Evolutionary conservation across 345 rosid genomes (phyloP), one percentile per base, ranked within the genome.

Genomic region (Ailanthus altissimus): DNA sequence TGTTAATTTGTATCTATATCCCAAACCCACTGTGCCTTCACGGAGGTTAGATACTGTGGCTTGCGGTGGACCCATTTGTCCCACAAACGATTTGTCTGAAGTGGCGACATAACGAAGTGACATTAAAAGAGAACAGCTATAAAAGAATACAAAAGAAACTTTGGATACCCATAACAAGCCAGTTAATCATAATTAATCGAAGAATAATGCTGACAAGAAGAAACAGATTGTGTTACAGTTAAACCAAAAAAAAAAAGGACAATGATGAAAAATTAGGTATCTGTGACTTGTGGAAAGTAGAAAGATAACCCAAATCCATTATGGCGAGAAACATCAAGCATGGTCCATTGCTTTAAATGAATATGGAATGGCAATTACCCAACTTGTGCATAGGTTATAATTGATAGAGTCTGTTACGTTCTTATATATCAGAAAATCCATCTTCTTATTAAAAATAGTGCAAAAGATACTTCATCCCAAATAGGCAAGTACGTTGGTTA

Each of bases 131-230:
- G 56, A 71, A 23, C 11, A 71, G 64, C 38, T 72, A 58, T 1
- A 21, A 4, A 13, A 28, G 47, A 47, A 61, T 45, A 61, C 76
- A 73, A 57, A 73, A 23, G n/a, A 45, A 40, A 36, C 67, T 1
- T 75, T 25, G 78, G 72, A 75, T 75, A 65, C 78, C 62, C 60
- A 36, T 61, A 20, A 21, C 26, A 6, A n/a, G 59, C 18, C 43
- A 5, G 20, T 60, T 20, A 20, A 26, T 60, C 45, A 73, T 43
- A 18, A 11, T n/a, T n/a, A 16, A n/a, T 57, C 20, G 23, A 43
- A 58, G 67, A 43, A 20, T 25, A 25, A 58, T 13, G 6, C 16
- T 60, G 26, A 72, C 40, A 23, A 51, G 9, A 50, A 10, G 13
- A 53, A 53, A 53, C 5, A 2, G 36, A 18, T n/a, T 21, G 51